Percentiles rank a stretch among this genome's conserved stretches.
These are phyloP conservation scores for Aureobasidium sp. DNA, from an alignment of 2,329 filamentous ascomycete species.

Conservation along the genomic window DNA sequence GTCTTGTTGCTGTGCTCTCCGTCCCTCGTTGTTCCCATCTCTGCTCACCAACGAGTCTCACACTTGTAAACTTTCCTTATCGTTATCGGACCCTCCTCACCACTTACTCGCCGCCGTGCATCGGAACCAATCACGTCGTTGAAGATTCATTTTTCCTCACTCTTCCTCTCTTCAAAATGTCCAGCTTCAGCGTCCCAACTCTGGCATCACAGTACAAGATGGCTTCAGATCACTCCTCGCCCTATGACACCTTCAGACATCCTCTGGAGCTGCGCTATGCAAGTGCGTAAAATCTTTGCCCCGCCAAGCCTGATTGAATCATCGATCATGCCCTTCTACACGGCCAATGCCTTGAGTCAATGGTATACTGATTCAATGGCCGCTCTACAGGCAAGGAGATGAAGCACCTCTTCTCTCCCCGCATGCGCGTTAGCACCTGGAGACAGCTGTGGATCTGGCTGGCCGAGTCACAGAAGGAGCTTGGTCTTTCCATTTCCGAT, in stretches of 20 bases:
- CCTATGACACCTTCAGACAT: conserved; percentile 20
- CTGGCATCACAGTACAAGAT: conserved; percentile 17
- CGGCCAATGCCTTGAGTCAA: conserved; percentile 1
- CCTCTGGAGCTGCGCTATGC: conserved; percentile 21
- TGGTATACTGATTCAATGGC: conserved; percentile 14
- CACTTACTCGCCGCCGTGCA: conserved; percentile 4
- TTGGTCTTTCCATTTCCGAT: conserved; percentile 69
- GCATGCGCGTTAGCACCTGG: conserved; percentile 71
- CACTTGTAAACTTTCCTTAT: conserved; percentile 3
- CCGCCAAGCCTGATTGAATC: conserved; percentile 10
- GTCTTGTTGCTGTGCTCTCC: neutral
- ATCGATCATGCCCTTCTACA: neutral
- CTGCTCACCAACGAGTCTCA: neutral
- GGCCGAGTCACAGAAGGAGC: conserved; percentile 72
- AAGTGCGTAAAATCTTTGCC: conserved; percentile 16
- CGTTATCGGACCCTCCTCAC: conserved; percentile 12
- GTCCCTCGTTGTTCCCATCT: neutral
- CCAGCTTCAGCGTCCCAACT: conserved; percentile 15
- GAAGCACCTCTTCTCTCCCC: conserved; percentile 71
- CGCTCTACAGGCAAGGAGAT: conserved; percentile 48
- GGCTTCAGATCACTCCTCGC: conserved; percentile 14
- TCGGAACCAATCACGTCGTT: conserved; percentile 6
- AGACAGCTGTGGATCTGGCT: conserved; percentile 79
- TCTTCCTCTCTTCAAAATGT: conserved; percentile 15
- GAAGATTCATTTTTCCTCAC: neutral